Evolutionary conservation across 352 stramenopile species (phyloP), one percentile per base, ranked within the genome.

Genomic region (Pythium sp.): DNA sequence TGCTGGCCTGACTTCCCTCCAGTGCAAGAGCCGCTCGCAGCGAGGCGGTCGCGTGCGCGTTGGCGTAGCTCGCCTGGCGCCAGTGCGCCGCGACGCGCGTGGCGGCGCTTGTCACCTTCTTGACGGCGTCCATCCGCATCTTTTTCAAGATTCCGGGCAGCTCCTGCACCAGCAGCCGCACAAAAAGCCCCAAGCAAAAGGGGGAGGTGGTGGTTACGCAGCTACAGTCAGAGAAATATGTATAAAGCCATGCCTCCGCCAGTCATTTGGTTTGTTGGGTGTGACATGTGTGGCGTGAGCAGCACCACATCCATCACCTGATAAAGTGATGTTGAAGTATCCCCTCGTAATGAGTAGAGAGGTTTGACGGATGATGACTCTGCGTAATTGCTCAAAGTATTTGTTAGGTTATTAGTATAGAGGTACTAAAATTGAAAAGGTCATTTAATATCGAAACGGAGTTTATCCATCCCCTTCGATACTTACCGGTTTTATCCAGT

Each of bases 51-150:
- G 71, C 72, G 32, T 78, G 72, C 49, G 74, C 74, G 24, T 61
- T 30, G 22, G 64, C 71, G 58, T 78, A 76, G 59, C 78, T 59
- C 32, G 75, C 60, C 32, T 68, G 62, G 20, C 72, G 68, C 53
- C 57, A 72, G 28, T 80, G 69, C 62, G 75, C 62, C 49, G 79
- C 76, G 65, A 80, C 75, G 72, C 72, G 74, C 78, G 72, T 65
- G 30, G 79, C 81, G 32, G 73, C 75, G 60, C 77, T 73, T 51
- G 73, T 67, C 56, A 72, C 68, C 70, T 76, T 84, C 58, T 67
- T 73, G 69, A 79, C 72, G 64, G 78, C 71, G 71, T 88, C 78
- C 47, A 88, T 73, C 51, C 78, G 80, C 80, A 88, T 88, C 73
- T 73, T 78, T 69, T 73, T 62, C 72, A 69, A 74, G 64, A 77